Percentiles rank a stretch among this genome's conserved stretches.
Evolutionary conservation across 257 asterid species (phyloP).

Genomic region (Jacaranda mimosifolia): DNA sequence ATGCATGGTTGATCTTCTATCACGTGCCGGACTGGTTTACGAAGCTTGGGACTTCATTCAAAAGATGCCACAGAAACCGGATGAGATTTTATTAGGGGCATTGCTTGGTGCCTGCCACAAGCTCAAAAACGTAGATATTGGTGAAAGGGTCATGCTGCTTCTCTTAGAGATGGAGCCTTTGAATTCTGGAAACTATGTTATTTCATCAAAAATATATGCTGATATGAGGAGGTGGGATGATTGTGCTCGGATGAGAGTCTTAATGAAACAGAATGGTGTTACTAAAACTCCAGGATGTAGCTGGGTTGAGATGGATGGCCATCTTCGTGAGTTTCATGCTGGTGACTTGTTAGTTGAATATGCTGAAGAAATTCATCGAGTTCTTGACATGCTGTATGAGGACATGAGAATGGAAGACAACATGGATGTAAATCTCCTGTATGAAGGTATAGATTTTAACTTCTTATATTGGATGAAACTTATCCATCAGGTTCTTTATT

Average conservation of each 20-base stretch:
- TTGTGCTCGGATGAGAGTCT: slow-evolving; percentile 73
- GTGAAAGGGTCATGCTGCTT: slow-evolving; percentile 73
- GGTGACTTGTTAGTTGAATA: slow-evolving; percentile 55
- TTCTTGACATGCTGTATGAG: slow-evolving; percentile 66
- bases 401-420: slow-evolving; percentile 53
- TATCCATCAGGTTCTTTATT: not conserved
- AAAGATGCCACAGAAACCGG: slow-evolving; percentile 85
- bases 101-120: slow-evolving; percentile 88
- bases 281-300: slow-evolving; percentile 91
- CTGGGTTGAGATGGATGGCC: slow-evolving; percentile 82
- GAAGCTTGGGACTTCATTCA: slow-evolving; percentile 92
- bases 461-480: slow-evolving; percentile 11
- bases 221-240: slow-evolving; percentile 80
- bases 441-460: slow-evolving; percentile 21
- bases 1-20: slow-evolving; percentile 90
- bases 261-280: slow-evolving; percentile 83
- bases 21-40: slow-evolving; percentile 83
- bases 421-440: slow-evolving; percentile 38
- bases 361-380: slow-evolving; percentile 49
- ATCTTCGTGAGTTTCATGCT: slow-evolving; percentile 79
- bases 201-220: slow-evolving; percentile 80
- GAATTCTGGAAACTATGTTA: slow-evolving; percentile 83
- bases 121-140: slow-evolving; percentile 67
- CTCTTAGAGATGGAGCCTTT: slow-evolving; percentile 80
- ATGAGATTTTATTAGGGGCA: slow-evolving; percentile 77